Base-by-base conservation (phyloP, 495 filamentous ascomycete species). In the Tuber magnatum region DNA sequence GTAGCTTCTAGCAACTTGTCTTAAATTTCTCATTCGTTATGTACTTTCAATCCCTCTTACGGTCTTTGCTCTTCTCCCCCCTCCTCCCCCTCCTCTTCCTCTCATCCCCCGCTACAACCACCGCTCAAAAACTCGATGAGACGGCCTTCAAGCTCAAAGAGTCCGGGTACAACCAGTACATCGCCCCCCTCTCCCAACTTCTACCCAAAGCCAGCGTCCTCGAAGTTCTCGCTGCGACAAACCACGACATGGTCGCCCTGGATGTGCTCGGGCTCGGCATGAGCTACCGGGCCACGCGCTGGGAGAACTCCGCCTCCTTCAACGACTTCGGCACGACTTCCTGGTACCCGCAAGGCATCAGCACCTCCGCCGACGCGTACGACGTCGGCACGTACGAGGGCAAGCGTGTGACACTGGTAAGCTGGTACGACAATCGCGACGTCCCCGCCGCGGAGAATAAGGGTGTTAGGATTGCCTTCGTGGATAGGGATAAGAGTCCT, bases 271-370 rank as follows among this genome's bases (percentile, higher is more conserved):
- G 35, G 6, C 14, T 41, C 28, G 69, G 69, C 16, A 44, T 40
- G 69, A 81, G 75, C 72, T 75, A 75, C 10, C 73, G 75, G 38
- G 77, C 81, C 48, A 81, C 73, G 46, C 79, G 78, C 39, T 80
- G 82, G 76, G 81, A 83, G 41, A 39, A 73, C n/a, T 81, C 81
- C 35, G 42, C 81, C 22, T 82, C 80, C 65, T 81, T 81, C 42
- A 81, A 85, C 61, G 85, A 86, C 56, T 70, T 77, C 65, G 74
- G 80, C 69, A 85, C 83, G 0, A 72, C 72, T 3, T 82, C 83
- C 74, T 86, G 84, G 85, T 75, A 81, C 42, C 85, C 85, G 0
- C 85, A 86, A 69, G 85, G 85, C 1, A 83, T 86, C 24, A 83
- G 81, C 41, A 83, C 82, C 38, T 83, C 85, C 0, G 84, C 80